phyloP scores from a whole-genome alignment of 805 yeast genomes.

The Saccharomycopsis javanensis region DNA sequence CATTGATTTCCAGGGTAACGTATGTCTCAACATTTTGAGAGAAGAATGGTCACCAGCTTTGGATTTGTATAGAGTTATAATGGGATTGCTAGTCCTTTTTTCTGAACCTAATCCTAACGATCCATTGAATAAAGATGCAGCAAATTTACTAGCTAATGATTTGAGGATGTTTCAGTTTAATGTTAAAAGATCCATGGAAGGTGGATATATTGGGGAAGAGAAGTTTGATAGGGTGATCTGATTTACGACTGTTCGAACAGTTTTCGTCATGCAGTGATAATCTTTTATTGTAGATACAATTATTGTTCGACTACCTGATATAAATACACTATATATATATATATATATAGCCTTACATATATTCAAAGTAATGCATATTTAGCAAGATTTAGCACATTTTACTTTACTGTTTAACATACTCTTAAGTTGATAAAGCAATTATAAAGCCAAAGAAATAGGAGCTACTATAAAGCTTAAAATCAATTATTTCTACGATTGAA shows the following conservation, averaged over 20 bases:
- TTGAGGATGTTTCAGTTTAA: conserved; percentile 33
- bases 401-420: too few species aligned
- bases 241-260: too few species aligned
- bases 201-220: conserved; percentile 5
- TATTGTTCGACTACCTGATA: too few species aligned
- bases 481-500: too few species aligned
- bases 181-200: conserved; percentile 10
- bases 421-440: too few species aligned
- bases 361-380: too few species aligned
- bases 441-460: too few species aligned
- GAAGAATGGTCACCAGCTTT: conserved; percentile 97
- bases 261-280: too few species aligned
- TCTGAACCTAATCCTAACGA: conserved; percentile 87
- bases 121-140: conserved; percentile 89
- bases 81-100: conserved; percentile 78
- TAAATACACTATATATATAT: too few species aligned
- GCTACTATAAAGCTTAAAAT: too few species aligned
- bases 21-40: conserved; percentile 81
- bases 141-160: conserved; percentile 42
- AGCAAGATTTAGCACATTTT: too few species aligned
- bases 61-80: conserved; percentile 67
- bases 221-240: conserved; percentile 6
- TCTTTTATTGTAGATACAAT: background rate
- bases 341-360: too few species aligned
- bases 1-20: conserved; percentile 82